Evolutionary conservation across 192 early-diverging fungal species (phyloP), one percentile per base, ranked within the genome.

Genomic region (Coemansia sp.): DNA sequence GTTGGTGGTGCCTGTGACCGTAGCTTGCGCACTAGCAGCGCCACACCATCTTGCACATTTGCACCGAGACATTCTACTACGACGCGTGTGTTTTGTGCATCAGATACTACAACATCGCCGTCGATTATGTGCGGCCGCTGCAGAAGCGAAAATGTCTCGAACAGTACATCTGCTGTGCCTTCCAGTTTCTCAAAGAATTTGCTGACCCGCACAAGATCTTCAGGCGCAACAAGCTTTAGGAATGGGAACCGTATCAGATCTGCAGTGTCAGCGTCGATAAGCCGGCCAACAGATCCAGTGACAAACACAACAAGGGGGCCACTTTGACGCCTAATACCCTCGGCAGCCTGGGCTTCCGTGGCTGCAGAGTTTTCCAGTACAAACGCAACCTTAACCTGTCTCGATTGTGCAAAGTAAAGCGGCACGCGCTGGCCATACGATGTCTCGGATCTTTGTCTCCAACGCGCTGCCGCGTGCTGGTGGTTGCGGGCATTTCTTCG

Each of bases 41-140:
- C 78, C 23, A 80, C 68, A 46, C 78, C 78, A 49, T 80, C 78
- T 43, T 74, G 69, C 53, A 80, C 78, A 35, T 71, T 75, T 2
- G 78, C 78, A 18, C 78, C 78, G 24, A 80, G 46, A 21, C 68
- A 70, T 66, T 81, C 78, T 20, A 81, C 78, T 5, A 81, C 24
- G 0, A 81, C 61, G n/a, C 78, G 49, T 20, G 49, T 48, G 64
- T 81, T 81, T 1, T 68, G 51, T 33, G 65, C 69, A 4, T 81
- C 78, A 8, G 62, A 36, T 36, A 75, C 70, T 1, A 52, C 43
- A 0, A 81, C 55, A 34, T 81, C 78, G 45, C 78, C 78, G 20
- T 81, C 78, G 35, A 81, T 81, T 0, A 81, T 67, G 18, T 65
- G 55, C 59, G 78, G 78, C 51, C 68, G 68, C 56, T 71, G 48